These are phyloP conservation scores for Jamesozyma hellenica DNA, from an alignment of 805 yeast species.

Conservation along the genomic window DNA sequence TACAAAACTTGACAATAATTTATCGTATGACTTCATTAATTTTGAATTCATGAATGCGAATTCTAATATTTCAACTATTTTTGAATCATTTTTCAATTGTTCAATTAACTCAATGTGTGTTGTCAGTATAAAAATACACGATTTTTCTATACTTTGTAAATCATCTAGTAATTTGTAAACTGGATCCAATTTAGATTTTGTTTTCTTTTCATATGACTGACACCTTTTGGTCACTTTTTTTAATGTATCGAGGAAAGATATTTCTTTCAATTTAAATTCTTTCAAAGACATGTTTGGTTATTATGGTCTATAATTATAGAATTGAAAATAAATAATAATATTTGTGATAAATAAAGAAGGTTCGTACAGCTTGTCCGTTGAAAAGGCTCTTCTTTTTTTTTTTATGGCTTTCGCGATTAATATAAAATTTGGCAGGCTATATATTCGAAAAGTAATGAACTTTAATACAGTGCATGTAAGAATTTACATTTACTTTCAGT, in stretches of 20 bases:
- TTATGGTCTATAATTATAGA: not conserved
- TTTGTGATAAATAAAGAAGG: no score
- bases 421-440: no score
- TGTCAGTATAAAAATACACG: not conserved
- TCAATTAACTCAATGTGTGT: constrained; percentile 2
- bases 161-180: not conserved
- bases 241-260: constrained; percentile 1
- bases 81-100: not conserved
- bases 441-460: no score
- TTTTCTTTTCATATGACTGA: not conserved
- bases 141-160: not conserved
- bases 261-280: constrained; percentile 2
- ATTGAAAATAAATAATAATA: no score
- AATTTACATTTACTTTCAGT: no score
- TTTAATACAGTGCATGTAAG: no score
- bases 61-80: not conserved
- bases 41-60: not conserved
- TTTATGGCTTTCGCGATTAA: no score
- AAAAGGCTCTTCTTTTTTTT: no score
- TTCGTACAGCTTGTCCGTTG: no score
- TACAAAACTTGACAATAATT: not conserved
- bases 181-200: constrained; percentile 2
- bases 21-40: not conserved
- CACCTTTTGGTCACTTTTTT: constrained; percentile 3
- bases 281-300: not conserved